Percentiles rank a stretch among this genome's conserved stretches.
phyloP scores from a whole-genome alignment of 176 grass and related monocot genomes.

The Ampelocalamus luodianensis region DNA sequence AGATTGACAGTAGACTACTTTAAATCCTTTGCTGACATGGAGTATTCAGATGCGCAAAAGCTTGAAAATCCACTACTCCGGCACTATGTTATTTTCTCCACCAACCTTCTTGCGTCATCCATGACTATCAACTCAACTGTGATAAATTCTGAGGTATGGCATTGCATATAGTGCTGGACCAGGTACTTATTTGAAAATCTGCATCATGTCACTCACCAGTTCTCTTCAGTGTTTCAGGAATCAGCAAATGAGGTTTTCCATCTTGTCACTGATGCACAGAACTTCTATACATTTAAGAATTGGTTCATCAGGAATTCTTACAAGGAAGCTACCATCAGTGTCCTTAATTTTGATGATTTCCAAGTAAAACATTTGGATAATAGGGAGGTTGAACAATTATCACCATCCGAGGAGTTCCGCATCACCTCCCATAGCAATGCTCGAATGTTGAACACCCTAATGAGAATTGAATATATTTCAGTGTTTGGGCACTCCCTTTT shows the following conservation, averaged over 20 bases:
- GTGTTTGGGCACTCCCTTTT: conserved; percentile 75
- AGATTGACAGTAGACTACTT: conserved; percentile 77
- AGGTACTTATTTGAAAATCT: conserved; percentile 38
- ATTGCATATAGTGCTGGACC: not conserved
- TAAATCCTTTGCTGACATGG: conserved; percentile 47
- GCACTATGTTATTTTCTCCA: conserved; percentile 78
- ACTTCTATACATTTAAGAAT: conserved; percentile 77
- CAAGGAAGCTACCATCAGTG: conserved; percentile 54
- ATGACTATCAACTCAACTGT: conserved; percentile 83
- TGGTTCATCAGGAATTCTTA: conserved; percentile 79
- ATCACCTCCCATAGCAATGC: conserved; percentile 39
- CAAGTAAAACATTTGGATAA: conserved; percentile 33
- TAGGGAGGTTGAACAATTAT: conserved; percentile 48
- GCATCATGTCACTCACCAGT: conserved; percentile 34
- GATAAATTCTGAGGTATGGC: conserved; percentile 69
- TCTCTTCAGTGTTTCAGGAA: conserved; percentile 70
- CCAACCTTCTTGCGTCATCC: conserved; percentile 66
- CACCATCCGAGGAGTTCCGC: conserved; percentile 69
- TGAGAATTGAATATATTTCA: conserved; percentile 72
- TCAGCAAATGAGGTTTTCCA: conserved; percentile 73
- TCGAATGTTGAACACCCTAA: conserved; percentile 9
- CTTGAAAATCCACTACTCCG: conserved; percentile 49
- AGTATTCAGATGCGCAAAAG: conserved; percentile 42
- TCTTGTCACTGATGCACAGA: conserved; percentile 70
- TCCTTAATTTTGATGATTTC: conserved; percentile 68